Evolutionary conservation across 768 basidiomycete genomes (phyloP), one percentile per base, ranked within the genome.

Genomic region (Cystofilobasidium macerans): DNA sequence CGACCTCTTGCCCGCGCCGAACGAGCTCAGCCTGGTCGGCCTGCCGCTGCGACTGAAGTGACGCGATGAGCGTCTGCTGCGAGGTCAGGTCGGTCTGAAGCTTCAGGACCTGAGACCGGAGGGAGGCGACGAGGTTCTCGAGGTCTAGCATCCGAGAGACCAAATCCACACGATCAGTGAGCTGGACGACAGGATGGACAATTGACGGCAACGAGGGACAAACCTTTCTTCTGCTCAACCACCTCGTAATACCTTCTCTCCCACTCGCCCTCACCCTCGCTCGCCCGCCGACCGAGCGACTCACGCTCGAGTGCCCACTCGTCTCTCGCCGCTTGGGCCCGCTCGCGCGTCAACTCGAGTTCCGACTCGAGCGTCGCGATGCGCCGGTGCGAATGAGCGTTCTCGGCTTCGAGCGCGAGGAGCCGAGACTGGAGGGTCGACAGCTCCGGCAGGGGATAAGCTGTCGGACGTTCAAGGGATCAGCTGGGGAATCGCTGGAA

Each of bases 211-310:
- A 26, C 11, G 22, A 5, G 56, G 18, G n/a, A 57, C 71, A 69
- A 48, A 90, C 89, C 88, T 80, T 88, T 88, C 75, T 92, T 92
- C 75, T 92, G 89, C 68, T 88, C 86, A 0, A 93, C 86, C 6
- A 83, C 86, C 69, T 88, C 86, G 64, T 81, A 81, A 70, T 91
- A 89, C 60, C 85, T 26, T 35, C 78, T 57, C 64, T 76, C 69
- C 72, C 74, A 57, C 45, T 73, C 66, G 20, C 16, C 58, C 69
- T 47, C 68, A 80, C 77, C 57, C 78, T 76, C 13, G 78, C 78
- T 47, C 26, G 77, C 67, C 53, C 83, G 81, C 65, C 85, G 82
- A 35, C 80, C 24, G 36, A 60, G 54, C 20, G 53, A 33, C 28
- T 72, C 73, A 30, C 54, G 75, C 16, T 87, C 78, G 30, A 82